Evolutionary conservation across 768 basidiomycete species (phyloP).

Genomic region (Lactarius pseudohatsudake): DNA sequence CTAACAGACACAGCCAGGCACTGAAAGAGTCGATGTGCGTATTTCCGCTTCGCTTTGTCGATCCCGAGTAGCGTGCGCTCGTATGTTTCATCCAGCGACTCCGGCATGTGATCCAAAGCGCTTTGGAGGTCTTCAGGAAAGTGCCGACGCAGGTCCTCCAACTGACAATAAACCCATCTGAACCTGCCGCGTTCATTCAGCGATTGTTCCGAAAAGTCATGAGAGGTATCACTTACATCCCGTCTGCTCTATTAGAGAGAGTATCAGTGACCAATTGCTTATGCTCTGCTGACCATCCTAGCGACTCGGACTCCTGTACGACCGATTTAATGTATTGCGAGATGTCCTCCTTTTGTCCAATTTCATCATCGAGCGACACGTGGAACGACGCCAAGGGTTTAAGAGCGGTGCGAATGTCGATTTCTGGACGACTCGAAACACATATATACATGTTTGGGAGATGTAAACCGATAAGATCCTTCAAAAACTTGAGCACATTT

Average conservation of each 20-base stretch:
- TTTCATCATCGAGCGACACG: slow-evolving; percentile 1
- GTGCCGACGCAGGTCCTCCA: neutral
- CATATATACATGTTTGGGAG: too few species aligned
- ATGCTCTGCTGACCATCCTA: neutral
- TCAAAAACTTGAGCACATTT: too few species aligned
- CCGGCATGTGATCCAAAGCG: neutral
- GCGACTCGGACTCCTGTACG: neutral
- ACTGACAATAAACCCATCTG: neutral
- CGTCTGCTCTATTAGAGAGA: neutral
- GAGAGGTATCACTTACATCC: neutral
- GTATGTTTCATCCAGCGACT: neutral
- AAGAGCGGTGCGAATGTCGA: too few species aligned
- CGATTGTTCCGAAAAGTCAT: neutral
- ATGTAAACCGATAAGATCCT: too few species aligned
- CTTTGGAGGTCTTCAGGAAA: neutral
- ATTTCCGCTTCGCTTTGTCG: too few species aligned
- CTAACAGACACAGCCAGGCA: neutral
- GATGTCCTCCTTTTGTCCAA: slow-evolving; percentile 1
- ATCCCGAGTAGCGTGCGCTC: neutral
- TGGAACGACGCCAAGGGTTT: too few species aligned
- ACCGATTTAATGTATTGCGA: neutral
- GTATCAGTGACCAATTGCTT: slow-evolving; percentile 2
- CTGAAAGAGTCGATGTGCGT: neutral
- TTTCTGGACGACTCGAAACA: too few species aligned
- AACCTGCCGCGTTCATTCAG: neutral